phyloP scores from a whole-genome alignment of 495 filamentous ascomycete genomes.

The Hypoxylon intermedium region DNA sequence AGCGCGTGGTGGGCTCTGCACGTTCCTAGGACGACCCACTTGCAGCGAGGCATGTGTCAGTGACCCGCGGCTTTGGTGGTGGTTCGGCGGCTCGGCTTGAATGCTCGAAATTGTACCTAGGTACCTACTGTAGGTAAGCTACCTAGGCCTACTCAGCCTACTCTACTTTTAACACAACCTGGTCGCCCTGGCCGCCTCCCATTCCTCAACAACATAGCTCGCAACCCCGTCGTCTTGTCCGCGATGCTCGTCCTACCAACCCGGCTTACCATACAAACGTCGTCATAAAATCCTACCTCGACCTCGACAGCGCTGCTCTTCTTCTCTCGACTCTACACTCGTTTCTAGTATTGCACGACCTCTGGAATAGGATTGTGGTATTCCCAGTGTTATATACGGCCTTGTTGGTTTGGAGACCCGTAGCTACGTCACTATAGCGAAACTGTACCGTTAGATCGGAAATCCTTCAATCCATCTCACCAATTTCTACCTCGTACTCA shows the following conservation, averaged over 20 bases:
- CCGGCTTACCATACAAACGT: slow-evolving; percentile 23
- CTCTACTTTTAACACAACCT: no score
- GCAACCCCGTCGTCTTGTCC: not conserved
- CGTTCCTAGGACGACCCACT: slow-evolving; percentile 17
- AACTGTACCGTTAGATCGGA: slow-evolving; percentile 15
- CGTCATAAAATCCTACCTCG: slow-evolving; percentile 33
- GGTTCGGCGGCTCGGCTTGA: slow-evolving; percentile 16
- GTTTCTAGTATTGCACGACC: no score
- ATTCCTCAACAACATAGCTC: slow-evolving; percentile 27
- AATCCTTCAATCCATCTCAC: slow-evolving; percentile 19
- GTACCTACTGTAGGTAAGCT: no score
- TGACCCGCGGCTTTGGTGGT: slow-evolving; percentile 31
- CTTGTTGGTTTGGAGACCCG: slow-evolving; percentile 16
- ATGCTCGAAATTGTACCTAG: not conserved
- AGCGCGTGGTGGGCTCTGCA: slow-evolving; percentile 23
- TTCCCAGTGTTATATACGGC: slow-evolving; percentile 6
- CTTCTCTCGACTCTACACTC: no score
- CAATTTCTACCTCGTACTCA: not conserved
- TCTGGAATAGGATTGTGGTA: no score
- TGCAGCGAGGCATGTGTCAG: slow-evolving; percentile 32
- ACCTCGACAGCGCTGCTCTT: slow-evolving; percentile 4
- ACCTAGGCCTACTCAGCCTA: no score
- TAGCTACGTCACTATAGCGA: slow-evolving; percentile 36
- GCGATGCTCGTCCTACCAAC: slow-evolving; percentile 29
- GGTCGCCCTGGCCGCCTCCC: no score